Base-by-base conservation (phyloP, 441 rosid genomes). In the Melastoma candidum region DNA sequence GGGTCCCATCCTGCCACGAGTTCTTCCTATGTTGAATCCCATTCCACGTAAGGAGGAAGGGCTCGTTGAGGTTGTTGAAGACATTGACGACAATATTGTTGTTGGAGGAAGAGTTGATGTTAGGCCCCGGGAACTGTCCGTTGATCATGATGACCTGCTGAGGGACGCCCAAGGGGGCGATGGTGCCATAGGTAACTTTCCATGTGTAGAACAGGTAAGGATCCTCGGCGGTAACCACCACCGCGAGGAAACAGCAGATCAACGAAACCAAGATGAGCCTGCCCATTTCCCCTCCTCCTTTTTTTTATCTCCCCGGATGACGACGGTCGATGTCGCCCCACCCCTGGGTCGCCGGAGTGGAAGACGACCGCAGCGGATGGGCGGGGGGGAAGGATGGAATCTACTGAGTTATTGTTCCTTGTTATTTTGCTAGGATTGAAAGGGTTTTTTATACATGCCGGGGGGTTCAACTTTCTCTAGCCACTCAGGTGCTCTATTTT, bases 1-100 rank as follows among this genome's bases (percentile, higher is more conserved):
- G 48, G 11, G 46, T 46, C 24, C 59, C 59, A 56, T 56, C 59
- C 27, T 56, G 59, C 59, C 59, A 56, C 6, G 59, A 56, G 59
- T 56, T 56, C 44, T 56, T 56, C 50, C 59, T 56, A 1, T 56
- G 59, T 49, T 56, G 59, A 43, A 56, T 56, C 4, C 59, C 59
- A 12, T 8, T 56, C 59, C 59, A 56, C 24, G 59, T 46, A 48
- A 56, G 46, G 44, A 56, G 59, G 14, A 56, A 3, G 49, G 59
- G 59, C 59, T 56, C 59, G 1, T 56, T 49, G 3, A 56, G 26
- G 32, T 46, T 56, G 59, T 56, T 56, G 50, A 56, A 56, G 44
- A 56, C 26, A 12, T 56, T 56, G 50, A 56, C 10, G 41, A 56
- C 59, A 22, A 56, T 27, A 44, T 52, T 52, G 56, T 52, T 52